Evolutionary conservation across 2,329 filamentous ascomycete species (phyloP).

Genomic region (Alternaria sp.): DNA sequence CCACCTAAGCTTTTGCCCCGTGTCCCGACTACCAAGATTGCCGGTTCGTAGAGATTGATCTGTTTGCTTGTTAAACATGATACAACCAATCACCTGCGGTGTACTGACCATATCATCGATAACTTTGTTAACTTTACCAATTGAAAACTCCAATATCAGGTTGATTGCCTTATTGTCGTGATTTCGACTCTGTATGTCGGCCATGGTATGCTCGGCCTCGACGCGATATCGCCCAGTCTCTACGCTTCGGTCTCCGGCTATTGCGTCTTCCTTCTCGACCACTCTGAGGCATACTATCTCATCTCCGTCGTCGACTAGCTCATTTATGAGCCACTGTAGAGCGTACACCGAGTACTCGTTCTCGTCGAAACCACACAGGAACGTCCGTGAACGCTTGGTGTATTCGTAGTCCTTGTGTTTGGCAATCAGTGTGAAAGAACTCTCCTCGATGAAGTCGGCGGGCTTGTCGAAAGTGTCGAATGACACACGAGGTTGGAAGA

Average conservation of each 20-base stretch:
- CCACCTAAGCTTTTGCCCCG: slow-evolving; percentile 84
- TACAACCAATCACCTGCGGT: background rate
- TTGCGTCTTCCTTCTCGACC: slow-evolving; percentile 80
- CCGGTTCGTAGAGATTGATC: slow-evolving; percentile 92
- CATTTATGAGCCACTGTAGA: slow-evolving; percentile 89
- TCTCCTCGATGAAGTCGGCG: slow-evolving; percentile 64
- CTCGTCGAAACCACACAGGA: slow-evolving; percentile 89
- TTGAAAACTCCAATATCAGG: slow-evolving; percentile 83
- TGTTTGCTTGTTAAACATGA: slow-evolving; percentile 49
- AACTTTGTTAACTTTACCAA: slow-evolving; percentile 88
- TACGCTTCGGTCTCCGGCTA: slow-evolving; percentile 67
- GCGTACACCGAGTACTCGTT: slow-evolving; percentile 93
- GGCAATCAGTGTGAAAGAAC: slow-evolving; percentile 80
- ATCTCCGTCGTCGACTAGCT: slow-evolving; percentile 91
- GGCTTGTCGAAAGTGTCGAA: slow-evolving; percentile 78
- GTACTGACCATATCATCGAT: slow-evolving; percentile 85
- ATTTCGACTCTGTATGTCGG: slow-evolving; percentile 81
- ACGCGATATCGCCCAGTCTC: slow-evolving; percentile 76
- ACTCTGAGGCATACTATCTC: slow-evolving; percentile 91
- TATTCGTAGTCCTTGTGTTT: slow-evolving; percentile 87
- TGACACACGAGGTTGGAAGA: slow-evolving; percentile 73
- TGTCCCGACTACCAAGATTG: slow-evolving; percentile 89
- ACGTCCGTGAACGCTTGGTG: slow-evolving; percentile 81
- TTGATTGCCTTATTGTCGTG: slow-evolving; percentile 83
- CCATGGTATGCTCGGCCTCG: slow-evolving; percentile 77